Base-by-base conservation (phyloP, 768 basidiomycete species). In the Calocera cornea region DNA sequence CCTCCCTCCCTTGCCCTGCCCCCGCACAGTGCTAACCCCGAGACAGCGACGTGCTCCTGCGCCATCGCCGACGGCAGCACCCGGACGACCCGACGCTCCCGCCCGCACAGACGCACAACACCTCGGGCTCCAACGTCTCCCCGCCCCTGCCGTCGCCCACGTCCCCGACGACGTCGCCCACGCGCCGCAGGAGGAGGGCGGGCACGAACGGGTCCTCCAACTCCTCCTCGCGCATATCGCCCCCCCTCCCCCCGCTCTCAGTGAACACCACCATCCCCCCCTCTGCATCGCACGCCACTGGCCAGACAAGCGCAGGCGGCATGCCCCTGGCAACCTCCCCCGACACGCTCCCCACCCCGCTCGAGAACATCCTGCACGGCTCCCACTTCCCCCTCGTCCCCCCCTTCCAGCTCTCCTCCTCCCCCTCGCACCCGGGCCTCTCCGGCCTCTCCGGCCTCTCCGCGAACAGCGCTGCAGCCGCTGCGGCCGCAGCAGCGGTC, bases 11-110 rank as follows among this genome's bases (percentile, higher is more conserved):
- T 11, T 41, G 29, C 41, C 17, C 7, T 41, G 14, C 33, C 7
- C 27, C 44, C 34, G 49, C 33, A 60, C 27, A 7, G 34, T 38
- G 69, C 67, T 33, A 66, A 68, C 44, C 64, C 65, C 65, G 49
- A 50, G 17, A n/a, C 64, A 76, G 75, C 67, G 77, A 78, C 65
- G 77, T 78, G 5, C 73, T 78, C 1, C 72, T 78, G 16, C 72
- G 77, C 17, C 77, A 78, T 64, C 70, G 76, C 27, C 69, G 77
- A 19, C 68, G 76, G 64, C 77, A 77, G 66, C 76, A 77, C 67
- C 75, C 75, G 40, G 70, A 71, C 54, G 54, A 12, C 73, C 73
- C 36, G 73, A 71, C 27, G 73, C 74, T 24, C 71, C 75, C 0
- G 72, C 74, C 12, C 72, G 72, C 24, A 72, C 68, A 65, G 75